Evolutionary conservation across 768 basidiomycete species (phyloP), one percentile per base, ranked within the genome.

Genomic region (Collybiopsis luxurians): DNA sequence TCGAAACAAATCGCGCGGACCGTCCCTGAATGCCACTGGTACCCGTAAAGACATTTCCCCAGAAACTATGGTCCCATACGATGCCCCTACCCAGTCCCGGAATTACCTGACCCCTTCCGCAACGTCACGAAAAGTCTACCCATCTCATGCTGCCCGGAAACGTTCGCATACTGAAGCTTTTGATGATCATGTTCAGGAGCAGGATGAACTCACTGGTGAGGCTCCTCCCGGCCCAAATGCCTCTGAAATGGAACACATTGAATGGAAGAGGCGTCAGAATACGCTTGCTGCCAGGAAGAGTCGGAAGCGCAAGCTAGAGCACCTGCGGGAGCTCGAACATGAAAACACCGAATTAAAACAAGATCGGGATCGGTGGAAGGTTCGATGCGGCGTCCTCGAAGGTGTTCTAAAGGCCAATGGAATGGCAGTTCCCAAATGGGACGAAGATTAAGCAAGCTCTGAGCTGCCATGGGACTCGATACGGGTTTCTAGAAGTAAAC

Each of bases 51-150:
- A 86, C 67, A 72, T 86, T 40, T 81, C 81, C 2, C 85, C 90
- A 3, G 81, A 81, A 30, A 65, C 78, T 2, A 78, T 92, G 19
- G 81, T 94, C 19, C 79, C 86, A 15, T 66, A 85, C 61, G 83
- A 88, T 53, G 92, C 92, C 1, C 93, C 92, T 1, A 90, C 87
- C 1, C 92, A 95, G 66, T 40, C 80, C 0, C 85, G 92, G 61
- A 81, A 80, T 17, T 94, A 94, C 64, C 64, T 82, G 13, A 78
- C 78, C 0, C 85, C 89, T 0, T 92, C 90, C 0, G 67, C 77
- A 1, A 95, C 92, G 0, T 92, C 92, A 17, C 79, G 86, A 53
- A 94, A 92, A 72, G 84, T 84, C 42, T 68, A 92, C 21, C 91
- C 92, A 0, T 79, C 78, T 1, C 80, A 78, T 21, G 84, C 83